Percentiles rank a stretch among this genome's conserved stretches.
These are phyloP conservation scores for Phytophthora macrochlamydospora DNA, from an alignment of 352 stramenopile genomes.

Conservation along the genomic window DNA sequence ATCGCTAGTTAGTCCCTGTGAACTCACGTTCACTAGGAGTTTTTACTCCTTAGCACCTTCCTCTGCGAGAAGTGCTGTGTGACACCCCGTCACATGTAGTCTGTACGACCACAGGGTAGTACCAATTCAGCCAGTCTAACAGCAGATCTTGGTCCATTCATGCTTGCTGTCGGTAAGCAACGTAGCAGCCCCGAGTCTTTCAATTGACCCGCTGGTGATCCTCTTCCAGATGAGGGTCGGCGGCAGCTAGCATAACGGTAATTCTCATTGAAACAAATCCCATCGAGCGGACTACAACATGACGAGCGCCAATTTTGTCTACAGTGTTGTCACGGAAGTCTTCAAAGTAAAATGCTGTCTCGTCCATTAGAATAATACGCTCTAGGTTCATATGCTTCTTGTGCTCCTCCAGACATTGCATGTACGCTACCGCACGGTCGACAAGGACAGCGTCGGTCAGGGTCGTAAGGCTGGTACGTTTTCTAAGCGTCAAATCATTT, in stretches of 20 bases:
- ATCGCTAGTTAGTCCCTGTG: no score
- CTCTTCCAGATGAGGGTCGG: conserved; percentile 15
- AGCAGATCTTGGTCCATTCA: conserved; percentile 11
- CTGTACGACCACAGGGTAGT: background rate
- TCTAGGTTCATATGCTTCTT: conserved; percentile 11
- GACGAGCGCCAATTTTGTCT: conserved; percentile 14
- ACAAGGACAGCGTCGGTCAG: background rate
- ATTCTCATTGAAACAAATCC: conserved; percentile 33
- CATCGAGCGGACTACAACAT: conserved; percentile 27
- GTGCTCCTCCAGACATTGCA: background rate
- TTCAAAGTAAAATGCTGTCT: conserved; percentile 36
- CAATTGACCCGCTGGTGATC: background rate
- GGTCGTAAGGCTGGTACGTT: background rate
- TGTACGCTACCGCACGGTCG: background rate
- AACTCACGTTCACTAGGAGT: no score
- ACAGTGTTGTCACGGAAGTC: conserved; percentile 15
- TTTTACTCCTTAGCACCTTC: no score
- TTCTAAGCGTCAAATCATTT: conserved; percentile 1
- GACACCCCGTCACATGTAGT: background rate
- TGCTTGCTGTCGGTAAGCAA: background rate
- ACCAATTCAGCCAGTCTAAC: background rate
- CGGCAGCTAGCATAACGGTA: conserved; percentile 21
- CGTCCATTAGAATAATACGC: conserved; percentile 26
- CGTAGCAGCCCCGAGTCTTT: background rate
- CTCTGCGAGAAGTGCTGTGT: no score